These are phyloP conservation scores for Lactuca sativa DNA, from an alignment of 129 eudicot species.

Conservation along the genomic window DNA sequence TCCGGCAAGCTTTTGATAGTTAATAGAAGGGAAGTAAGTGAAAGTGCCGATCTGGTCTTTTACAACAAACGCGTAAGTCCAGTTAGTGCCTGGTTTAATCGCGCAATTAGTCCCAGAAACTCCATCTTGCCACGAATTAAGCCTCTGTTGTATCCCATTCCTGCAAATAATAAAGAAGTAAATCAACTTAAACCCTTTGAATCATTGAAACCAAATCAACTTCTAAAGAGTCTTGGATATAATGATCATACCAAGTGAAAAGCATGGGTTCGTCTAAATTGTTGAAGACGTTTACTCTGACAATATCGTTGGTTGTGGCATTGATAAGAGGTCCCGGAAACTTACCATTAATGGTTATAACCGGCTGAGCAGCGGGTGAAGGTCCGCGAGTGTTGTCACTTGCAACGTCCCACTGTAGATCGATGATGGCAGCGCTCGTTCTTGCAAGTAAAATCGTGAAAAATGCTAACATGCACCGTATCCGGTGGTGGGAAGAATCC, in stretches of 20 bases:
- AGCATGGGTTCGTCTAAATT: constrained; percentile 63
- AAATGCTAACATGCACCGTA: constrained; percentile 27
- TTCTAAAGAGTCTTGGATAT: not conserved
- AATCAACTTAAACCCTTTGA: not conserved
- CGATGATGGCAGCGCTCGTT: constrained; percentile 41
- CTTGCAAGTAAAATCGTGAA: constrained; percentile 27
- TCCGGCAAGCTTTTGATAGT: constrained; percentile 66
- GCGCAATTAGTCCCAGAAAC: constrained; percentile 83
- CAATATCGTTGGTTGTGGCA: constrained; percentile 64
- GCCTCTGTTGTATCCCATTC: constrained; percentile 87
- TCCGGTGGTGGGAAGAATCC: constrained; percentile 30
- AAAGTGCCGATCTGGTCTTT: constrained; percentile 73
- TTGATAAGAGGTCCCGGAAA: constrained; percentile 85
- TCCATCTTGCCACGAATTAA: constrained; percentile 89
- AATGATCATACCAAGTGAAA: constrained; percentile 54
- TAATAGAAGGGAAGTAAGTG: constrained; percentile 64
- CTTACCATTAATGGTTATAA: constrained; percentile 59
- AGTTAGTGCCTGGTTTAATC: constrained; percentile 60
- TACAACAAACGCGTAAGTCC: constrained; percentile 70
- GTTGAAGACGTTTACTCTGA: constrained; percentile 62
- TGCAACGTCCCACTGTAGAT: constrained; percentile 52
- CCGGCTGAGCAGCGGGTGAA: constrained; percentile 37
- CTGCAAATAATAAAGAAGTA: constrained; percentile 24
- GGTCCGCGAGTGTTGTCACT: constrained; percentile 38
- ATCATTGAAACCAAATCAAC: not conserved